Conservation (phyloP, 768 basidiomycete species). For the Hericium erinaceus region DNA sequence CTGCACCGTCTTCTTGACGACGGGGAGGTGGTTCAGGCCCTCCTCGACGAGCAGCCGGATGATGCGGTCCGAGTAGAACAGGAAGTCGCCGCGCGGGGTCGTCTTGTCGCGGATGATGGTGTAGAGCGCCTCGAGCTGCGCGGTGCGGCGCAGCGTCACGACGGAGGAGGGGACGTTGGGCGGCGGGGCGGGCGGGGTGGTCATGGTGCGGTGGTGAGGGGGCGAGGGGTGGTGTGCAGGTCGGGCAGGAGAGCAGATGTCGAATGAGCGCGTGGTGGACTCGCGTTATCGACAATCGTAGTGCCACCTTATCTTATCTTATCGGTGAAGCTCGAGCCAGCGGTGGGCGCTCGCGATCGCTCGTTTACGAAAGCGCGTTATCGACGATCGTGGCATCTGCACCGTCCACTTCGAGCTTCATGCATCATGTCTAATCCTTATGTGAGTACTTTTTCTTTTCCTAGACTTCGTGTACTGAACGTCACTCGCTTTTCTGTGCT, state of each 20-base stretch:
- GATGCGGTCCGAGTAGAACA: conserved; percentile 92
- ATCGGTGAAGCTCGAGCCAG: too few relatives aligned
- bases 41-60: conserved; percentile 76
- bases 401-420: too few relatives aligned
- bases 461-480: too few relatives aligned
- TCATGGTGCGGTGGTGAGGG: background rate
- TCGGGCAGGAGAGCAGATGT: background rate
- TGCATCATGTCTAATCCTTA: too few relatives aligned
- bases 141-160: conserved; percentile 82
- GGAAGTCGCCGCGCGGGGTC: conserved; percentile 86
- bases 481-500: too few relatives aligned
- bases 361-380: too few relatives aligned
- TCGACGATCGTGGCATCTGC: too few relatives aligned
- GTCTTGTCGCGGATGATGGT: conserved; percentile 89
- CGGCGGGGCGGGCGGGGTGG: conserved; percentile 25
- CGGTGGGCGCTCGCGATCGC: too few relatives aligned
- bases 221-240: background rate
- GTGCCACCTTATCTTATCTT: too few relatives aligned
- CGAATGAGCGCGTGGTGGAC: background rate
- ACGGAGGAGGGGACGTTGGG: conserved; percentile 37
- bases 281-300: too few relatives aligned
- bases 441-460: too few relatives aligned
- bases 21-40: conserved; percentile 81
- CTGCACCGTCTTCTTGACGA: conserved; percentile 65
- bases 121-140: conserved; percentile 90